Evolutionary conservation across 78 protist species (phyloP).

Genomic region (Dictyostelium citrinum): DNA sequence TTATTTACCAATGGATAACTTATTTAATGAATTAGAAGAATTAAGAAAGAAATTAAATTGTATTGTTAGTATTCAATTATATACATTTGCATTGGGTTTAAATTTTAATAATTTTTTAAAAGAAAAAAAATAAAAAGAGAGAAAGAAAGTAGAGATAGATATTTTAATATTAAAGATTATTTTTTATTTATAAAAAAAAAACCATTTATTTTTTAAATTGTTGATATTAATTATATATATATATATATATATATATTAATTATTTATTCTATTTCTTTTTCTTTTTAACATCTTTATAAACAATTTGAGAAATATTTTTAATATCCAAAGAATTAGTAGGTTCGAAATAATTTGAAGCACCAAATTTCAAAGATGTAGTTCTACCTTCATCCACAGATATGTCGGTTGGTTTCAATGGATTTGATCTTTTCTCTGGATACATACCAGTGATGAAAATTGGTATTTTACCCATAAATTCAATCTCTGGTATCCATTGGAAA

Average conservation of each 20-base stretch:
- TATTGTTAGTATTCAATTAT: neutral
- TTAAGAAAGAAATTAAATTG: slow-evolving; percentile 11
- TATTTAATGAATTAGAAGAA: neutral
- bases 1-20: slow-evolving; percentile 18
- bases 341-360: slow-evolving; percentile 31
- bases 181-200: too few relatives aligned
- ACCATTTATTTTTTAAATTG: too few relatives aligned
- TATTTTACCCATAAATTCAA: slow-evolving; percentile 68
- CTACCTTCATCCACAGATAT: slow-evolving; percentile 37
- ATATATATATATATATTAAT: neutral
- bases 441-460: slow-evolving; percentile 64
- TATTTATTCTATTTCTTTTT: slow-evolving; percentile 9
- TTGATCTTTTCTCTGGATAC: slow-evolving; percentile 22
- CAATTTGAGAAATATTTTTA: slow-evolving; percentile 1
- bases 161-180: too few relatives aligned
- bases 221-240: too few relatives aligned
- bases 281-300: slow-evolving; percentile 59
- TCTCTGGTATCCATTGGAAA: slow-evolving; percentile 76
- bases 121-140: neutral
- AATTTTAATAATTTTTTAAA: slow-evolving; percentile 2
- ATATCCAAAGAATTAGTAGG: slow-evolving; percentile 29
- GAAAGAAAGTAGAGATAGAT: too few relatives aligned
- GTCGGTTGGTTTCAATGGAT: slow-evolving; percentile 39
- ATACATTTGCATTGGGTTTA: slow-evolving; percentile 58
- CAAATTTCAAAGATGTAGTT: slow-evolving; percentile 18